phyloP scores from a whole-genome alignment of 164 flowering plant genomes.

The Aristolochia contorta region DNA sequence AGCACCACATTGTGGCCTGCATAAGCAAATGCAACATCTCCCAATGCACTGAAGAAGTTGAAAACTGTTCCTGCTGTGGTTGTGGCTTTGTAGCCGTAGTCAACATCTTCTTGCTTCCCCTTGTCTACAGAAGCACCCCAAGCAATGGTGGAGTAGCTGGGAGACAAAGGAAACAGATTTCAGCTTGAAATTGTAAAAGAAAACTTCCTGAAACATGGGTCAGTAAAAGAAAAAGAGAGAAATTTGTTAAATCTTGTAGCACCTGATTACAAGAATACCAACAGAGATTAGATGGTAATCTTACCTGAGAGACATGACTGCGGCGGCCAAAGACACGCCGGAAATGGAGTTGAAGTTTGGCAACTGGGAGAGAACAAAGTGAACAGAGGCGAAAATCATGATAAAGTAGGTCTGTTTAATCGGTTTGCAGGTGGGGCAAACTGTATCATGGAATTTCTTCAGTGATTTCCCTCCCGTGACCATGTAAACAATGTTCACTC shows the following conservation, averaged over 20 bases:
- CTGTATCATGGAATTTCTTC: conserved; percentile 41
- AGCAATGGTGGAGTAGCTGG: conserved; percentile 51
- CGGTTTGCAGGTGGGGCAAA: conserved; percentile 24
- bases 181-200: not conserved
- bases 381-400: conserved; percentile 52
- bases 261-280: too few relatives aligned
- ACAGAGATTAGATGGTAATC: not conserved
- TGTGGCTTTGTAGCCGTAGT: conserved; percentile 22
- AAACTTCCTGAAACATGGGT: not conserved
- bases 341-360: conserved; percentile 61
- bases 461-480: conserved; percentile 57
- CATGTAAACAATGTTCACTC: conserved; percentile 56
- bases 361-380: conserved; percentile 46
- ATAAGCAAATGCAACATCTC: conserved; percentile 58
- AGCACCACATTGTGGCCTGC: conserved; percentile 73
- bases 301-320: conserved; percentile 65
- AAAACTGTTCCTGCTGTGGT: conserved; percentile 27
- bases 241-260: too few relatives aligned
- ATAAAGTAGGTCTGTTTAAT: conserved; percentile 53
- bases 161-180: not conserved
- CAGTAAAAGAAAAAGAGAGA: too few relatives aligned
- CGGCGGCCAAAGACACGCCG: conserved; percentile 52
- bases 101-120: conserved; percentile 35
- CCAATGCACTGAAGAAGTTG: conserved; percentile 42
- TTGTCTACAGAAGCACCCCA: conserved; percentile 36